These are phyloP conservation scores for Nitzschia palea DNA, from an alignment of 108 stramenopile genomes.

Conservation along the genomic window DNA sequence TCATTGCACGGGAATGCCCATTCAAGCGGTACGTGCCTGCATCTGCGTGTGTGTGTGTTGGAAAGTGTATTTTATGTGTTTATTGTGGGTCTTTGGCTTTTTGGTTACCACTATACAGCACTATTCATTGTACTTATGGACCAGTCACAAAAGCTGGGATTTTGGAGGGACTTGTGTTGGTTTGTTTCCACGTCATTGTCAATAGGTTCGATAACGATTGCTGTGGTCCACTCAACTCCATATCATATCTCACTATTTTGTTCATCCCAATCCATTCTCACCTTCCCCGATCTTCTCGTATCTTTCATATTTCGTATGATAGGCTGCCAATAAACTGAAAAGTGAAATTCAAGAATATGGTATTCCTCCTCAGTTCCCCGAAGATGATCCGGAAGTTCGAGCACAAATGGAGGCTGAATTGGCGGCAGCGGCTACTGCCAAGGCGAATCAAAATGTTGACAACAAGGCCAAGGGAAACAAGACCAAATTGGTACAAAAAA, in stretches of 20 bases:
- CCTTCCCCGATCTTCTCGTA: no score
- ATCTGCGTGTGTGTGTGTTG: no score
- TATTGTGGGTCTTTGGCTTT: no score
- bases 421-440: constrained; percentile 57
- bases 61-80: no score
- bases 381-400: constrained; percentile 84
- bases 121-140: no score
- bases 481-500: constrained; percentile 90
- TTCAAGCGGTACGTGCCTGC: constrained; percentile 95
- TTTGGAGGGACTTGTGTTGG: no score
- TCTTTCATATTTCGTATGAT: not conserved
- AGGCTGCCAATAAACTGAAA: constrained; percentile 98
- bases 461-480: constrained; percentile 88
- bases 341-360: constrained; percentile 88
- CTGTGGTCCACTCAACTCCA: no score
- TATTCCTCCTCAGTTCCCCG: constrained; percentile 88
- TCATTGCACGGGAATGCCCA: constrained; percentile 99
- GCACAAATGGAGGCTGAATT: constrained; percentile 83
- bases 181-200: no score
- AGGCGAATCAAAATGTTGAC: constrained; percentile 48
- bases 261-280: not conserved
- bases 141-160: no score
- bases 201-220: no score
- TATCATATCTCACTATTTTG: no score
- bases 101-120: no score